A percentile compares a stretch with the other conserved stretches of the same genome.
These are phyloP conservation scores for Bryopsis sp. DNA, from an alignment of 139 green algal genomes.

Conservation along the genomic window DNA sequence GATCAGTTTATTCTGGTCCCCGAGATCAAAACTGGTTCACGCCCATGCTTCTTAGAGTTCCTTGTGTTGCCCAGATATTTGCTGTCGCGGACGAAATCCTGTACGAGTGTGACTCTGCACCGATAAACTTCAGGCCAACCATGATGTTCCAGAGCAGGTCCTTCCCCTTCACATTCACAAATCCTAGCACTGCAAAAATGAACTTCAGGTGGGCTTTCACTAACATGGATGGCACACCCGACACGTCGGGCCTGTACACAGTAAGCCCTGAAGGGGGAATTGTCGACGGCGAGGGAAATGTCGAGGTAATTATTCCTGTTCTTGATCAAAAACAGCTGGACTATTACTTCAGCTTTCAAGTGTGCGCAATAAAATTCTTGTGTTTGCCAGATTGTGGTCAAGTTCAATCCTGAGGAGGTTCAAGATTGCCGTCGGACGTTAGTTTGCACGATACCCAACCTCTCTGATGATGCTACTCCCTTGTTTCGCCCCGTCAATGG, in stretches of 20 bases:
- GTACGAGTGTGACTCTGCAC: slow-evolving; percentile 38
- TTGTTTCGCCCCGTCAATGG: slow-evolving; percentile 33
- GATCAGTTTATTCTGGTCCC: too few relatives aligned
- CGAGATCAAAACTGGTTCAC: too few relatives aligned
- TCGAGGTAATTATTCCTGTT: background rate
- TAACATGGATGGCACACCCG: slow-evolving; percentile 12
- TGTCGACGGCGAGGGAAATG: background rate
- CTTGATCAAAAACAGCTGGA: too few relatives aligned
- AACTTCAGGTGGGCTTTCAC: slow-evolving; percentile 38
- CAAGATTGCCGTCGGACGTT: slow-evolving; percentile 48
- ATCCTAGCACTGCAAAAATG: slow-evolving; percentile 42
- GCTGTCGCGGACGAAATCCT: slow-evolving; percentile 40
- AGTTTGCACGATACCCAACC: slow-evolving; percentile 42
- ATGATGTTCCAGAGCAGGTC: slow-evolving; percentile 76
- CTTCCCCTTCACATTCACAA: slow-evolving; percentile 61
- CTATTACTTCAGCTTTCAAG: background rate
- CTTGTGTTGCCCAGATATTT: slow-evolving; percentile 27
- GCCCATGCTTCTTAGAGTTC: too few relatives aligned
- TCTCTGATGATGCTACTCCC: slow-evolving; percentile 31
- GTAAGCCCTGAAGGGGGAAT: background rate
- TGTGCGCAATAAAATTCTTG: background rate
- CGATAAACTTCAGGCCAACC: slow-evolving; percentile 60
- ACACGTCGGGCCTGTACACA: slow-evolving; percentile 36
- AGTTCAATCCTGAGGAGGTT: slow-evolving; percentile 64
- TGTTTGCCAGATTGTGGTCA: slow-evolving; percentile 43